Evolutionary conservation across 768 basidiomycete genomes (phyloP).

Genomic region (Collybiopsis luxurians): DNA sequence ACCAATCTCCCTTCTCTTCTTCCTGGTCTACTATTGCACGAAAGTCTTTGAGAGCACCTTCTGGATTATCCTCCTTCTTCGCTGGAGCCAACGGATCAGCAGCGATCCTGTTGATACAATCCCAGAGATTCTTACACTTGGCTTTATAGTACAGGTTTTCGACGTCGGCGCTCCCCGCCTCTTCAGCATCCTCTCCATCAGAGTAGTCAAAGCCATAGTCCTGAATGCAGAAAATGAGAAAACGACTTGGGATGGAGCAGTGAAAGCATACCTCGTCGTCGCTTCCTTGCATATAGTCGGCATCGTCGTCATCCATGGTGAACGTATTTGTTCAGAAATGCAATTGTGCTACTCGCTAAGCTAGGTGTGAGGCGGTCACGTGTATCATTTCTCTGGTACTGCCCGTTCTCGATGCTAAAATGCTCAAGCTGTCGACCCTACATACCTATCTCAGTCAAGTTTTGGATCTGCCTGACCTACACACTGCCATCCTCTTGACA

Average conservation of each 20-base stretch:
- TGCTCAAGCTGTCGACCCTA: slow-evolving; percentile 70
- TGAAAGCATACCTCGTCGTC: slow-evolving; percentile 67
- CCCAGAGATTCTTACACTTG: slow-evolving; percentile 62
- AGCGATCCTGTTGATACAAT: background rate
- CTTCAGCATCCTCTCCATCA: slow-evolving; percentile 81
- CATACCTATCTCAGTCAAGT: slow-evolving; percentile 65
- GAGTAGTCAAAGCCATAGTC: slow-evolving; percentile 98
- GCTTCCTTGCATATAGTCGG: slow-evolving; percentile 90
- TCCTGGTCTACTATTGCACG: slow-evolving; percentile 86
- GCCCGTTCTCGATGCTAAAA: slow-evolving; percentile 27
- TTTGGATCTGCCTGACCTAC: slow-evolving; percentile 56
- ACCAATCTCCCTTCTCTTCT: slow-evolving; percentile 95
- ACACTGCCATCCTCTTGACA: slow-evolving; percentile 70
- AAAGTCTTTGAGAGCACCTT: slow-evolving; percentile 90
- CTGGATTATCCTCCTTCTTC: slow-evolving; percentile 92
- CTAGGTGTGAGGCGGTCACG: no score
- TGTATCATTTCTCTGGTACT: background rate
- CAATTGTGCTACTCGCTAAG: no score
- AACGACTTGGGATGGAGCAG: slow-evolving; percentile 7
- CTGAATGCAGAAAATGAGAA: slow-evolving; percentile 33
- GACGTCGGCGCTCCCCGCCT: slow-evolving; percentile 79
- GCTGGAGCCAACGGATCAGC: slow-evolving; percentile 41
- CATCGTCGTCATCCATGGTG: slow-evolving; percentile 89
- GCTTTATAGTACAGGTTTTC: slow-evolving; percentile 99
- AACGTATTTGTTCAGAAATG: background rate